Conservation (phyloP, 441 rosid species). For the Arabidopsis lyrata region DNA sequence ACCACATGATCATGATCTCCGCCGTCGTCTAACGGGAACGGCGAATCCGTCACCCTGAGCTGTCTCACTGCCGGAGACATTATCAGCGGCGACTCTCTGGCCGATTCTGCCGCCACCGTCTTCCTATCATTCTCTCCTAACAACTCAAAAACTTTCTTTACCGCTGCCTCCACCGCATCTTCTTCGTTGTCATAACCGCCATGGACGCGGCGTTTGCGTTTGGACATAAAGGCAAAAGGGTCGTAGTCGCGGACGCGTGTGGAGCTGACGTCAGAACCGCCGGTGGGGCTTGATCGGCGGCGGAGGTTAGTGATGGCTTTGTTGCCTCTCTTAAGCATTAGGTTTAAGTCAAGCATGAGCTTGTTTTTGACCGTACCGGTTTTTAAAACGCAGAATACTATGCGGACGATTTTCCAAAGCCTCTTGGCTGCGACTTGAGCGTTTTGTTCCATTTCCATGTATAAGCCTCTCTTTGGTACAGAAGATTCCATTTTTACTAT, state of each 20-base stretch:
- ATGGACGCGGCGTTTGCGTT: slow-evolving; percentile 51
- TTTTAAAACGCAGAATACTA: slow-evolving; percentile 66
- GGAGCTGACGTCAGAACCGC: slow-evolving; percentile 51
- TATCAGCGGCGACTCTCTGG: slow-evolving; percentile 56
- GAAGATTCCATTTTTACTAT: slow-evolving; percentile 36
- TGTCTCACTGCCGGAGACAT: slow-evolving; percentile 71
- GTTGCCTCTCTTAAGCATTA: slow-evolving; percentile 69
- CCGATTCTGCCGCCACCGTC: slow-evolving; percentile 45
- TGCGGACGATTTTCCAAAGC: slow-evolving; percentile 60
- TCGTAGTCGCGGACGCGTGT: slow-evolving; percentile 59
- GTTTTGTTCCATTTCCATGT: slow-evolving; percentile 59
- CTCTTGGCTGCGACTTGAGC: slow-evolving; percentile 61
- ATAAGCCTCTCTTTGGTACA: slow-evolving; percentile 26
- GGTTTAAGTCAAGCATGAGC: slow-evolving; percentile 61
- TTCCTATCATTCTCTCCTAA: slow-evolving; percentile 54
- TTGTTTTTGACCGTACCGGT: slow-evolving; percentile 65
- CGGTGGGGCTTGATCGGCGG: slow-evolving; percentile 50
- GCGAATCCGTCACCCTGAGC: slow-evolving; percentile 89
- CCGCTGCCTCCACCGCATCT: slow-evolving; percentile 52
- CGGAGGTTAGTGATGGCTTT: slow-evolving; percentile 72
- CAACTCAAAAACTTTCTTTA: slow-evolving; percentile 72
- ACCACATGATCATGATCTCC: slow-evolving; percentile 68
- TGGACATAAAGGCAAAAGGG: slow-evolving; percentile 46
- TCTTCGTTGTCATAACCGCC: slow-evolving; percentile 57
- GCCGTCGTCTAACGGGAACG: slow-evolving; percentile 69